These are phyloP conservation scores for Senna tora DNA, from an alignment of 306 rosid species.

Conservation along the genomic window DNA sequence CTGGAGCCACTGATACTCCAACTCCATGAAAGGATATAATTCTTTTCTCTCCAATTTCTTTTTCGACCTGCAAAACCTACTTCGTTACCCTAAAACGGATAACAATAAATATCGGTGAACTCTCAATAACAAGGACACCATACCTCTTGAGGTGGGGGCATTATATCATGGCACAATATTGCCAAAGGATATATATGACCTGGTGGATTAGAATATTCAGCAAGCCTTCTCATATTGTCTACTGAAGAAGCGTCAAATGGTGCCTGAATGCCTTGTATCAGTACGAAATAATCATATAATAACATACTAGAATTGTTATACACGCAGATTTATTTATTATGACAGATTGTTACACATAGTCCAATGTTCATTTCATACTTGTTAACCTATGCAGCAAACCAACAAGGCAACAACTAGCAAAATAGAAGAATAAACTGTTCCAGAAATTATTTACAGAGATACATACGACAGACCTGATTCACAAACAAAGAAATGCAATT, in stretches of 20 bases:
- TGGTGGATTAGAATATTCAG: constrained; percentile 79
- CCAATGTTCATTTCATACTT: constrained; percentile 10
- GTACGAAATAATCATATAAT: constrained; percentile 43
- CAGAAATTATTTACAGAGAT: constrained; percentile 5
- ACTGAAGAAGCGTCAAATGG: constrained; percentile 87
- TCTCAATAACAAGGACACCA: constrained; percentile 36
- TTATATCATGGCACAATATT: constrained; percentile 79
- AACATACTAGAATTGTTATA: neutral
- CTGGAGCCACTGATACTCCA: constrained; percentile 83
- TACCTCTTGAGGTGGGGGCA: constrained; percentile 94
- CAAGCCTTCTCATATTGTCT: constrained; percentile 93
- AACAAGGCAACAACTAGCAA: constrained; percentile 12
- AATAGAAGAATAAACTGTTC: constrained; percentile 5
- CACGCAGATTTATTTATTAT: constrained; percentile 14
- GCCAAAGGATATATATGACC: constrained; percentile 93
- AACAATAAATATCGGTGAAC: constrained; percentile 30
- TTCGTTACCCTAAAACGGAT: constrained; percentile 28
- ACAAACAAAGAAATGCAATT: constrained; percentile 7
- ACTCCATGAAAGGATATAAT: constrained; percentile 69
- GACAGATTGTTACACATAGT: neutral
- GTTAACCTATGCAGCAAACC: neutral
- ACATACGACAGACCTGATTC: constrained; percentile 2
- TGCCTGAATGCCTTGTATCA: constrained; percentile 73
- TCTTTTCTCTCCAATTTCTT: constrained; percentile 94
- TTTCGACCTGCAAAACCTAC: constrained; percentile 70